These are phyloP conservation scores for Buddleja alternifolia DNA, from an alignment of 257 asterid species.

Conservation along the genomic window DNA sequence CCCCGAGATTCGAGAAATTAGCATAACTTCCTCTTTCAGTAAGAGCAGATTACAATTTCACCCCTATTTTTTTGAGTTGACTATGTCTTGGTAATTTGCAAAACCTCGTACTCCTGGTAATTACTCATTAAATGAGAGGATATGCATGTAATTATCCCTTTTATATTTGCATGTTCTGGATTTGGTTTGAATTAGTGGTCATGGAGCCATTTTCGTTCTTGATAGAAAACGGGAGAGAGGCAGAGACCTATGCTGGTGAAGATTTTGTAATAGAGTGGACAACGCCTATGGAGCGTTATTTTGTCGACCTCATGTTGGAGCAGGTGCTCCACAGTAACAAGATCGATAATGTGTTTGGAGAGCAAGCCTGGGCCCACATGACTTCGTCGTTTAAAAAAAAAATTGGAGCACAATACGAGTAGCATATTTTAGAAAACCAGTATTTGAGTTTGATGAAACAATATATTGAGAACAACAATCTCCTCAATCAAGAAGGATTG, in stretches of 20 bases:
- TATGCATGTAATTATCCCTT: too few species aligned
- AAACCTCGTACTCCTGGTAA: too few species aligned
- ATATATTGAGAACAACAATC: constrained; percentile 36
- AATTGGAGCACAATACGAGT: constrained; percentile 36
- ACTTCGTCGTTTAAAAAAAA: constrained; percentile 36
- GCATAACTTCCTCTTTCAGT: too few species aligned
- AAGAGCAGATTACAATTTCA: too few species aligned
- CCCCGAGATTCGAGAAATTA: too few species aligned
- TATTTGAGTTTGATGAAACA: constrained; percentile 38
- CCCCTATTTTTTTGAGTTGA: too few species aligned
- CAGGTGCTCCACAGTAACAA: constrained; percentile 33
- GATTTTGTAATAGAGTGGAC: constrained; percentile 32
- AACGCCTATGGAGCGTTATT: constrained; percentile 37
- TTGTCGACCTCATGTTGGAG: constrained; percentile 39
- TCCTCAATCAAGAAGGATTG: constrained; percentile 48
- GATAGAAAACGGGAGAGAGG: constrained; percentile 33
- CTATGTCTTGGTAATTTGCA: too few species aligned
- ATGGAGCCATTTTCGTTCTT: neutral
- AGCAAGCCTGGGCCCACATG: constrained; percentile 47
- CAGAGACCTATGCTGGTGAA: constrained; percentile 10
- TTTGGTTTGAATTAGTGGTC: neutral
- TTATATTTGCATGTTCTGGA: neutral
- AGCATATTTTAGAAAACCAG: constrained; percentile 35
- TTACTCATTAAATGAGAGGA: too few species aligned
- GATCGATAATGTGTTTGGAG: constrained; percentile 27